phyloP scores from a whole-genome alignment of 164 flowering plant genomes.

The Cinnamomum chago region DNA sequence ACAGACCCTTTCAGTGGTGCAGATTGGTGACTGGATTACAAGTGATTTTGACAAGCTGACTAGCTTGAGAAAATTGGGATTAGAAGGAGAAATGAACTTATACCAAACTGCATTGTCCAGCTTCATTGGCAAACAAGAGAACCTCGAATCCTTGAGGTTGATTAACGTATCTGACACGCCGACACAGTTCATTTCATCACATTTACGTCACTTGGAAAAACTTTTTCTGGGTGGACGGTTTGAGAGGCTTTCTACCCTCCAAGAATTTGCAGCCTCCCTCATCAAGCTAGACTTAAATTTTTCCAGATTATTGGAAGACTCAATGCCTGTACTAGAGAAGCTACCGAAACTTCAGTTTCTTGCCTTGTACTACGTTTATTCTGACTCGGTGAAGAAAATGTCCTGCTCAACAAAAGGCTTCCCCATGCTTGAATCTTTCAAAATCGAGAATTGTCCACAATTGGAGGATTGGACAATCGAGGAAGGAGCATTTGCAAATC shows the following conservation, averaged over 20 bases:
- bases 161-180: too few relatives aligned
- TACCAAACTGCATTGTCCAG: not conserved
- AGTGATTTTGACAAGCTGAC: too few relatives aligned
- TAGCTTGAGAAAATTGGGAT: too few relatives aligned
- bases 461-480: constrained; percentile 2
- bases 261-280: not conserved
- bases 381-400: constrained; percentile 14
- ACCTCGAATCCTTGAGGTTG: not conserved
- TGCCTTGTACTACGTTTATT: too few relatives aligned
- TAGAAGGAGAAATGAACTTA: too few relatives aligned
- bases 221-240: not conserved
- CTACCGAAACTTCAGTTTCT: not conserved
- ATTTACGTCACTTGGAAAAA: too few relatives aligned
- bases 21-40: too few relatives aligned
- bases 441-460: too few relatives aligned
- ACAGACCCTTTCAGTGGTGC: too few relatives aligned
- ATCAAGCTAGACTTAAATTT: not conserved
- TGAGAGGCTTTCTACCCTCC: not conserved
- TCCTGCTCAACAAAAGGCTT: not conserved
- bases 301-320: not conserved
- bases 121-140: not conserved
- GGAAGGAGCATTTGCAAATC: not conserved
- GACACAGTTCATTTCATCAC: too few relatives aligned
- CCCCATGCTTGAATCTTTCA: not conserved
- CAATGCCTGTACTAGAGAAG: not conserved